Base-by-base conservation (phyloP, 225 moss, liverwort and hornwort genomes). In the Thuidium tamariscinum region DNA sequence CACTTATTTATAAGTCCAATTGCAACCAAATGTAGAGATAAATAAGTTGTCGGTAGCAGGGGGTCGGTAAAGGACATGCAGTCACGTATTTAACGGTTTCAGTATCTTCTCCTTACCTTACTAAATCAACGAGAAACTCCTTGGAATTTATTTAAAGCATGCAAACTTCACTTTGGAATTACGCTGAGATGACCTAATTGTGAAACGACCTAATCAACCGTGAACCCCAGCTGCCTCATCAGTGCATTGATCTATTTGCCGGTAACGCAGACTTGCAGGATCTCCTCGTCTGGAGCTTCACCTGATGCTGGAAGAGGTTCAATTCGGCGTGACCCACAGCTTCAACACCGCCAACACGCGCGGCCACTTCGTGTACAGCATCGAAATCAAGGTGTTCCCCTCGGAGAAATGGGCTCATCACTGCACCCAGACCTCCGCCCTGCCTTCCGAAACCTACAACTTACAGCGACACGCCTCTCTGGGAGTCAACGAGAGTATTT, bases 271-370 rank as follows among this genome's bases (percentile, higher is more conserved):
- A 69, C 20, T 92, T 16, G 82, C 44, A 62, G 86, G 68, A 14
- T 86, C 91, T 54, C 42, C 89, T 42, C 78, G 55, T 22, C 56
- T 92, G 79, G 84, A 89, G 88, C 86, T 92, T 3, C 92, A 92
- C 69, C 26, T 91, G 77, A 90, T 89, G 89, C 62, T 91, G 74
- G 88, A 92, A 26, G 91, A 92, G 74, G 91, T 92, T 20, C 89
- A 91, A 52, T 92, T 92, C 63, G 92, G 92, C 48, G 89, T 91
- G 30, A 89, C 89, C 14, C 75, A 82, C 9, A 78, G 88, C 88
- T 84, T 89, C 84, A 82, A 82, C 79, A 91, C 62, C n/a, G 13
- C 60, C 13, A 77, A 88, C 57, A 88, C 91, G 7, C 82, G 86
- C 4, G 91, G 92, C 15, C 88, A 91, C 44, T 91, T 91, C 34